These are phyloP conservation scores for Megacollybia marginata DNA, from an alignment of 768 basidiomycete species.

Conservation along the genomic window DNA sequence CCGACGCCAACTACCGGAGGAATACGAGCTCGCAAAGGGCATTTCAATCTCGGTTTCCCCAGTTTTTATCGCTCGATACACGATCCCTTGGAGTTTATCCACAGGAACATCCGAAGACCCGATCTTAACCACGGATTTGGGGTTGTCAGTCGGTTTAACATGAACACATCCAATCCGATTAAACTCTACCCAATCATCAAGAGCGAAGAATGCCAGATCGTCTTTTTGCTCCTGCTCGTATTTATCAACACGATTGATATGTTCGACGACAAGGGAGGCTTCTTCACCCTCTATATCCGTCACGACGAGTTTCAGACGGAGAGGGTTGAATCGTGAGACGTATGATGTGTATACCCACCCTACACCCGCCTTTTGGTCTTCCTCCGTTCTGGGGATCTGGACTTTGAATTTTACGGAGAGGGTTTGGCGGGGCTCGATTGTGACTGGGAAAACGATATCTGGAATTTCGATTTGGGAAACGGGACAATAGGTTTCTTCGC, in stretches of 20 bases:
- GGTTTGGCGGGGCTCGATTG: constrained; percentile 31
- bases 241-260: constrained; percentile 24
- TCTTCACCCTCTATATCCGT: constrained; percentile 32
- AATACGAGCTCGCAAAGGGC: constrained; percentile 15
- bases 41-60: constrained; percentile 31
- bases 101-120: constrained; percentile 13
- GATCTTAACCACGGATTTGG: constrained; percentile 7
- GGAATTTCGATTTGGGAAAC: constrained; percentile 20
- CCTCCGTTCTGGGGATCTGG: constrained; percentile 23
- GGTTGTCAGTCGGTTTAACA: too few relatives aligned
- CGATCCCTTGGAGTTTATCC: constrained; percentile 22
- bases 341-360: constrained; percentile 28
- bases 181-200: constrained; percentile 18
- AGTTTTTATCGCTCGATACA: constrained; percentile 28
- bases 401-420: constrained; percentile 21
- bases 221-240: constrained; percentile 17
- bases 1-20: constrained; percentile 26
- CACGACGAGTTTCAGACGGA: constrained; percentile 27
- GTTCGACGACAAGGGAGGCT: constrained; percentile 30
- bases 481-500: constrained; percentile 24
- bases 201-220: constrained; percentile 27
- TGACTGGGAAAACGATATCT: constrained; percentile 18
- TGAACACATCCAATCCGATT: too few relatives aligned
- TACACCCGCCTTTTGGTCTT: constrained; percentile 21
- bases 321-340: constrained; percentile 23